A percentile compares a stretch with the other conserved stretches of the same genome.
These are phyloP conservation scores for Schizothecium vesticola DNA, from an alignment of 495 filamentous ascomycete genomes.

Conservation along the genomic window DNA sequence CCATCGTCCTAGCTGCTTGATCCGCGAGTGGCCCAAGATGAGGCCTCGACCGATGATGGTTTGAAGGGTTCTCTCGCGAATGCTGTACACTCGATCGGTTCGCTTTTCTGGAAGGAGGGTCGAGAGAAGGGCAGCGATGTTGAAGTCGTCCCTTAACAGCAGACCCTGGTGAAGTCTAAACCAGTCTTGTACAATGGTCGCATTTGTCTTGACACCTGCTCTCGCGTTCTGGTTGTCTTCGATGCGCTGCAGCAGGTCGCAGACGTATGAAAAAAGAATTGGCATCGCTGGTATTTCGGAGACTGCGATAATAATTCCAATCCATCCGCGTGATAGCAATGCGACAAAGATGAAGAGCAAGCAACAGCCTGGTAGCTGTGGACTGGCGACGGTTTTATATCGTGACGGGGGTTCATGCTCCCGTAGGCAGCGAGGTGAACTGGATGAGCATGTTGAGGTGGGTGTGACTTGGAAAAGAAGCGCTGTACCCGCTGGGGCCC, in stretches of 20 bases:
- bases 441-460: background rate
- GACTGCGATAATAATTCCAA: background rate
- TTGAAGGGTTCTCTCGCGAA: constrained; percentile 56
- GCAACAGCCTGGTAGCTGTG: background rate
- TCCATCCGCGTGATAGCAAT: background rate
- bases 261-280: constrained; percentile 55
- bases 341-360: background rate
- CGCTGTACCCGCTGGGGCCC: background rate
- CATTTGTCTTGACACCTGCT: constrained; percentile 4
- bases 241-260: constrained; percentile 55
- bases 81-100: constrained; percentile 66
- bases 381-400: background rate
- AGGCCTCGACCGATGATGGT: constrained; percentile 60
- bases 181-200: constrained; percentile 50
- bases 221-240: constrained; percentile 25
- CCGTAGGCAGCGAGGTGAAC: constrained; percentile 1
- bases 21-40: constrained; percentile 51
- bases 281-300: constrained; percentile 41
- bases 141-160: constrained; percentile 48
- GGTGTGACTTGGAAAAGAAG: background rate
- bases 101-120: constrained; percentile 69
- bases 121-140: constrained; percentile 59
- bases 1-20: constrained; percentile 60
- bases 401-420: background rate
- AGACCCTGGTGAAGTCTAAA: constrained; percentile 48